Evolutionary conservation across 139 green algal genomes (phyloP), one percentile per base, ranked within the genome.

Genomic region (Chlorella sp.): DNA sequence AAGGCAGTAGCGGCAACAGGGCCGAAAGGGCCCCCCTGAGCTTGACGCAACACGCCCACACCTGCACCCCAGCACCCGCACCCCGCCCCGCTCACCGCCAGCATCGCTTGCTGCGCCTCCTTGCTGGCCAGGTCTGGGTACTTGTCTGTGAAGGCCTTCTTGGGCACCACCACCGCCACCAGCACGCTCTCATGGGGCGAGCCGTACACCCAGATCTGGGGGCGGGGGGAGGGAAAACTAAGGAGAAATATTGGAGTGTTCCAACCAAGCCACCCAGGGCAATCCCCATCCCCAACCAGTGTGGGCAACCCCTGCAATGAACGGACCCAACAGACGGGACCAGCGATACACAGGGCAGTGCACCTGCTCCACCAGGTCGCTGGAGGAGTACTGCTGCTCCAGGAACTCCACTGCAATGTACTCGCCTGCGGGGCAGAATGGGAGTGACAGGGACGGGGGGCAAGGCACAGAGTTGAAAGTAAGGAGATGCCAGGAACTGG

Each of bases 381-480:
- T 94, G 62, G 90, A 82, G 82, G 92, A 92, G 86, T 95, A 98
- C 75, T 92, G 90, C 60, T 89, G 91, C 92, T 99, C 97, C 78
- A 99, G 74, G 74, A 95, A 94, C 92, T 99, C 97, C 56, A 96
- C 95, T 0, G 94, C 94, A 39, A 97, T 89, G 82, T 97, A 96
- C 89, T 95, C 93, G 81, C 81, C 81, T 86, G 81, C 69, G 25
- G 9, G n/a, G 76, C 26, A 15, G 38, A 60, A 23, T 5, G 55
- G 51, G 17, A 15, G 44, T 38, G 62, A 17, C 64, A 32, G 47
- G 60, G 62, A 51, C n/a, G n/a, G n/a, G n/a, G n/a, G n/a, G n/a
- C n/a, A n/a, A n/a, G n/a, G n/a, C n/a, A n/a, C n/a, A n/a, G n/a
- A n/a, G n/a, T n/a, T n/a, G n/a, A n/a, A n/a, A n/a, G n/a, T n/a